phyloP scores from a whole-genome alignment of 2,329 filamentous ascomycete species.

The Microdochium nivale region DNA sequence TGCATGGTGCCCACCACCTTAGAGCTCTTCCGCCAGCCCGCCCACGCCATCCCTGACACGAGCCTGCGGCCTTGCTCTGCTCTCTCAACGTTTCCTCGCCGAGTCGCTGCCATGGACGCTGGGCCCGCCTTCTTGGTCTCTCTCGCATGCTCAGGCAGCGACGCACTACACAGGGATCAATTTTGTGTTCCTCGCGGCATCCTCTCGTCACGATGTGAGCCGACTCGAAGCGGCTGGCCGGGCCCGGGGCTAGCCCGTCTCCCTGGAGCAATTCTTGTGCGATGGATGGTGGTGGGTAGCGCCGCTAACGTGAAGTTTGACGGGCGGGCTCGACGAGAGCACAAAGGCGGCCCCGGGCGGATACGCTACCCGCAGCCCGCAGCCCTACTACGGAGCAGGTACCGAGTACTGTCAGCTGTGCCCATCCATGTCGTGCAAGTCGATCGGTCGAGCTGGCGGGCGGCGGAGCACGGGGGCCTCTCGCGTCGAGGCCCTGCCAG shows the following conservation, averaged over 20 bases:
- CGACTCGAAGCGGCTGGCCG: too few relatives aligned
- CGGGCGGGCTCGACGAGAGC: neutral
- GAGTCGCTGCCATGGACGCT: too few relatives aligned
- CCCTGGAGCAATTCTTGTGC: too few relatives aligned
- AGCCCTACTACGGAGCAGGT: neutral
- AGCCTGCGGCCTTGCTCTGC: slow-evolving; percentile 7
- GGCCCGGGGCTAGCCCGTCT: too few relatives aligned
- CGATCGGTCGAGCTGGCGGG: neutral
- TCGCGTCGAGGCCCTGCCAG: too few relatives aligned
- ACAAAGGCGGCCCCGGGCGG: slow-evolving; percentile 4
- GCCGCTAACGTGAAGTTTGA: neutral
- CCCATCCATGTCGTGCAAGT: neutral
- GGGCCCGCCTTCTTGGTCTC: too few relatives aligned
- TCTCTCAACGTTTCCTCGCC: too few relatives aligned
- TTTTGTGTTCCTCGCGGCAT: too few relatives aligned
- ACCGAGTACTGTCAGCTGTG: too few relatives aligned
- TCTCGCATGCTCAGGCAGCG: too few relatives aligned
- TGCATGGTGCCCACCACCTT: slow-evolving; percentile 35
- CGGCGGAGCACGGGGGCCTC: neutral
- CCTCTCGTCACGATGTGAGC: too few relatives aligned
- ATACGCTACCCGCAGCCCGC: neutral
- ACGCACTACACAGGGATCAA: too few relatives aligned
- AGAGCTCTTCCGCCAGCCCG: slow-evolving; percentile 2
- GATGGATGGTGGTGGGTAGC: neutral
- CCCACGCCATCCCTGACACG: slow-evolving; percentile 6